Evolutionary conservation across 2,329 filamentous ascomycete genomes (phyloP).

Genomic region (Penicillium sp.): DNA sequence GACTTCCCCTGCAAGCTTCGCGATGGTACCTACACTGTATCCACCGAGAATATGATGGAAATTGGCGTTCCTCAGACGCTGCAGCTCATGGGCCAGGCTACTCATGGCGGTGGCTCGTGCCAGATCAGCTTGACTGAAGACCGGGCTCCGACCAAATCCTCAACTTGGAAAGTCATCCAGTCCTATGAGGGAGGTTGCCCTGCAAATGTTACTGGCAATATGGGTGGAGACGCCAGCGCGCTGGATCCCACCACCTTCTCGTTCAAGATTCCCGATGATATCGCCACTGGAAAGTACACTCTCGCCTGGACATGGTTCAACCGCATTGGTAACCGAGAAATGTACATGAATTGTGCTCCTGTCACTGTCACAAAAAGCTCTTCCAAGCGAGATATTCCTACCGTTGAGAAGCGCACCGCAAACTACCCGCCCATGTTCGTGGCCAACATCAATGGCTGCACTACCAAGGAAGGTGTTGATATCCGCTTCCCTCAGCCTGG

Average conservation of each 20-base stretch:
- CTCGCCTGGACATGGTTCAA: constrained; percentile 97
- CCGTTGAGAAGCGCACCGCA: constrained; percentile 57
- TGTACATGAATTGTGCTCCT: constrained; percentile 96
- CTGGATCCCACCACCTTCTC: constrained; percentile 62
- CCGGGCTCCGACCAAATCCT: constrained; percentile 64
- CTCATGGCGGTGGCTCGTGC: constrained; percentile 90
- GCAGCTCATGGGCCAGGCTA: constrained; percentile 70
- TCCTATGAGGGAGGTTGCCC: constrained; percentile 87
- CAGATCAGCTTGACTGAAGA: constrained; percentile 87
- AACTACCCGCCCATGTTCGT: constrained; percentile 74
- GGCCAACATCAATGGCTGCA: constrained; percentile 70
- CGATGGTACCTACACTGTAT: constrained; percentile 44
- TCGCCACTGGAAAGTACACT: constrained; percentile 75
- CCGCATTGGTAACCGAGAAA: constrained; percentile 86
- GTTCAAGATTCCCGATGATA: constrained; percentile 71
- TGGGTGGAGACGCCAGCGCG: constrained; percentile 52
- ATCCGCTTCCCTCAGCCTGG: constrained; percentile 72
- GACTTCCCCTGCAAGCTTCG: constrained; percentile 84
- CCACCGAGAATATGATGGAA: constrained; percentile 61
- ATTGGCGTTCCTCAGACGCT: constrained; percentile 67
- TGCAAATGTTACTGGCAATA: constrained; percentile 62
- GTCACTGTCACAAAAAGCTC: constrained; percentile 64
- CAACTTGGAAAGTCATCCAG: constrained; percentile 85
- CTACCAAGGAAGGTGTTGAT: constrained; percentile 58
- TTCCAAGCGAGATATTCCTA: constrained; percentile 27